Evolutionary conservation across 345 rosid genomes (phyloP).

Genomic region (Eucalyptus coolabah): DNA sequence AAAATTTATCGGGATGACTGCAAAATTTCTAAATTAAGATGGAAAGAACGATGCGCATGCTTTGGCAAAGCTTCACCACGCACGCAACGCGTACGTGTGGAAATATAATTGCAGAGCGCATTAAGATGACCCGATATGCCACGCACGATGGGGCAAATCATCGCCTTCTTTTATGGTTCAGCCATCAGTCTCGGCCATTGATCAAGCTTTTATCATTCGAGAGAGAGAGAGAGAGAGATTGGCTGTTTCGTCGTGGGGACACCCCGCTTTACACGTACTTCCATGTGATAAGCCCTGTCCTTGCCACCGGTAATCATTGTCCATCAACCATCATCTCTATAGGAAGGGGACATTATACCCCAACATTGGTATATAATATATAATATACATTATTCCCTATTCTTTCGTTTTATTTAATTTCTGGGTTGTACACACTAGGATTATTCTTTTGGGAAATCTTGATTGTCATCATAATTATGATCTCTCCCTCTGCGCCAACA

Average conservation of each 20-base stretch:
- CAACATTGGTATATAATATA: constrained; percentile 10
- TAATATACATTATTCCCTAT: neutral
- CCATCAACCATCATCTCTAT: neutral
- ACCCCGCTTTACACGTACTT: constrained; percentile 29
- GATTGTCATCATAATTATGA: neutral
- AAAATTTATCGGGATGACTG: neutral
- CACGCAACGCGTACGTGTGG: neutral
- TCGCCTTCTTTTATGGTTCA: neutral
- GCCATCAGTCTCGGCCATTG: neutral
- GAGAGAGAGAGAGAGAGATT: constrained; percentile 22
- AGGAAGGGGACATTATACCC: neutral
- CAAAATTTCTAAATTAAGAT: neutral
- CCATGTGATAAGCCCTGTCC: constrained; percentile 19
- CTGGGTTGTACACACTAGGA: neutral
- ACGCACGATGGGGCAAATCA: constrained; percentile 10
- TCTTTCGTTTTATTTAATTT: neutral
- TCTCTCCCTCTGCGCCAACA: neutral
- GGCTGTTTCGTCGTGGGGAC: constrained; percentile 6
- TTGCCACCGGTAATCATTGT: constrained; percentile 16
- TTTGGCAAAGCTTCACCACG: neutral
- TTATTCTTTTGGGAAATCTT: neutral
- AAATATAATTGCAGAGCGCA: neutral
- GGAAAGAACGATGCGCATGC: neutral
- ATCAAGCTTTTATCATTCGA: constrained; percentile 6
- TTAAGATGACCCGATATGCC: neutral